phyloP scores from a whole-genome alignment of 495 filamentous ascomycete species.

The Hypoxylon crocopeplum region DNA sequence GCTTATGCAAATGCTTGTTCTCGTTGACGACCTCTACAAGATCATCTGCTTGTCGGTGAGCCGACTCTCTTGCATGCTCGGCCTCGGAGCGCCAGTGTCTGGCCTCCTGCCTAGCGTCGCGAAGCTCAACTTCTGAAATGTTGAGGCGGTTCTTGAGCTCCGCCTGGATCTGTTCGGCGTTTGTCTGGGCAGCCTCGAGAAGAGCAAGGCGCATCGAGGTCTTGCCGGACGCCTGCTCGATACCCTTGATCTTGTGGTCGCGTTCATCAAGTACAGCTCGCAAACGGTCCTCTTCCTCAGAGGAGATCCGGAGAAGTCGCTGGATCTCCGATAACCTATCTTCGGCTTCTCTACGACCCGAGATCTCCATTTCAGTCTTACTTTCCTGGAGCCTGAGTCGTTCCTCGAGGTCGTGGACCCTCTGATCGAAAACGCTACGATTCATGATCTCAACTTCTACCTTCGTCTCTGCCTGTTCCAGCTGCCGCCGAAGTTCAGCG shows the following conservation, averaged over 20 bases:
- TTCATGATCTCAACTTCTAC: slow-evolving; percentile 62
- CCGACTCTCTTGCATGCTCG: slow-evolving; percentile 50
- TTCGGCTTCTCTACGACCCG: slow-evolving; percentile 70
- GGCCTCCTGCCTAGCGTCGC: slow-evolving; percentile 55
- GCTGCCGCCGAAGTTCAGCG: slow-evolving; percentile 51
- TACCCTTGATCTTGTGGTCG: slow-evolving; percentile 52
- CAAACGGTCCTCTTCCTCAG: slow-evolving; percentile 75
- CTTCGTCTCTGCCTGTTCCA: slow-evolving; percentile 56
- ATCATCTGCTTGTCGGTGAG: slow-evolving; percentile 50
- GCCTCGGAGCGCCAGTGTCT: slow-evolving; percentile 58
- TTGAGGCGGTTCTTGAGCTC: slow-evolving; percentile 64
- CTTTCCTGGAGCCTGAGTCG: slow-evolving; percentile 49
- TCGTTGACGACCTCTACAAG: slow-evolving; percentile 49
- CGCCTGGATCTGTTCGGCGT: slow-evolving; percentile 67
- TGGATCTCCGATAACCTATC: slow-evolving; percentile 76
- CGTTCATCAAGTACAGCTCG: slow-evolving; percentile 73
- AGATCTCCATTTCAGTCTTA: slow-evolving; percentile 63
- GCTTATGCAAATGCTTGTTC: slow-evolving; percentile 64
- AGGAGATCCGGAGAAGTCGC: slow-evolving; percentile 68
- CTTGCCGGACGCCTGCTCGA: slow-evolving; percentile 57
- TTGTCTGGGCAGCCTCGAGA: slow-evolving; percentile 68
- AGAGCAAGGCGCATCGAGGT: slow-evolving; percentile 64
- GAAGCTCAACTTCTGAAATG: slow-evolving; percentile 55
- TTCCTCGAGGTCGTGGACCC: slow-evolving; percentile 55
- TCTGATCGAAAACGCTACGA: slow-evolving; percentile 53